These are phyloP conservation scores for Lepraria neglecta DNA, from an alignment of 495 filamentous ascomycete genomes.

Conservation along the genomic window DNA sequence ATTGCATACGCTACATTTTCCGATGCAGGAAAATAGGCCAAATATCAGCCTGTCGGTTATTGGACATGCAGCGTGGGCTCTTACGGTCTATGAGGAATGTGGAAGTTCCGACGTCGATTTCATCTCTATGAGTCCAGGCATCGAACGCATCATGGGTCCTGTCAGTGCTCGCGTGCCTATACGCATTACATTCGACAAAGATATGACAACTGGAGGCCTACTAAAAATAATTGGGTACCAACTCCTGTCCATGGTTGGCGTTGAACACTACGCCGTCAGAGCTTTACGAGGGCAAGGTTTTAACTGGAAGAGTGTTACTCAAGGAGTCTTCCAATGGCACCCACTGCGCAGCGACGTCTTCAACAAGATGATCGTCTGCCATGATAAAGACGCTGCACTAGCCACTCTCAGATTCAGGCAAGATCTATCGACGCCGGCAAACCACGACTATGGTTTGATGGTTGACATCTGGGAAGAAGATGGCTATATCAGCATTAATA, in stretches of 20 bases:
- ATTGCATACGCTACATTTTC: not conserved
- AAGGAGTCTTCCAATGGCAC: slow-evolving; percentile 12
- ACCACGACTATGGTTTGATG: slow-evolving; percentile 6
- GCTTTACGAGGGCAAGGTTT: not conserved
- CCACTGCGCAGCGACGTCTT: not conserved
- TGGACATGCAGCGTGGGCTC: slow-evolving; percentile 11
- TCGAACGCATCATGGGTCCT: not conserved
- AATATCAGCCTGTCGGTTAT: not conserved
- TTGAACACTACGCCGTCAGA: not conserved
- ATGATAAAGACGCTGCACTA: not conserved
- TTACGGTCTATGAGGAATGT: not conserved
- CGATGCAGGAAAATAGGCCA: not conserved
- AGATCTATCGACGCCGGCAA: not conserved
- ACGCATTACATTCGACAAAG: not conserved
- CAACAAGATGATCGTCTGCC: not conserved
- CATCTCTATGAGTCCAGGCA: not conserved
- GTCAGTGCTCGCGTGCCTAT: not conserved
- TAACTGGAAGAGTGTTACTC: not conserved
- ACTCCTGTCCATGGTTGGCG: not conserved
- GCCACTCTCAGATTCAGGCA: not conserved
- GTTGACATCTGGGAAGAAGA: not conserved
- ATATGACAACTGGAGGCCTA: not conserved
- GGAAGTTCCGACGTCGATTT: not conserved
- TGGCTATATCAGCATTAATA: not conserved
- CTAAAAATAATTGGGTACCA: not conserved